Evolutionary conservation across 352 stramenopile species (phyloP), one percentile per base, ranked within the genome.

Genomic region (Pythium scleroteichum): DNA sequence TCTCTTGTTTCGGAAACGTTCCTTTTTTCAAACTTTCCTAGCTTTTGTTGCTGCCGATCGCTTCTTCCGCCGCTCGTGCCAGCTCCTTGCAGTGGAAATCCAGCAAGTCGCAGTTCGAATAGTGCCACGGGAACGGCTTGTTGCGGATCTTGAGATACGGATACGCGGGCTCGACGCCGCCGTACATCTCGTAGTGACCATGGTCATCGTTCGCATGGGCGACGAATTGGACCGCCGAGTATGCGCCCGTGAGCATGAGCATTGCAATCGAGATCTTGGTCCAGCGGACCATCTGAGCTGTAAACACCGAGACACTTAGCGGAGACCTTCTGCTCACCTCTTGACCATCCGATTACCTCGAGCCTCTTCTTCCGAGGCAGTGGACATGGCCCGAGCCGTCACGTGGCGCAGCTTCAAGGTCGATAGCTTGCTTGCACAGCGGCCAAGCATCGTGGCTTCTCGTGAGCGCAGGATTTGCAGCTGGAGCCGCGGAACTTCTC

Each of bases 121-220:
- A 67, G 29, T 75, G 47, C 67, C 67, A 75, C 35, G 67, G 67
- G 53, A 53, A 75, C 3, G 62, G 67, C 38, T 75, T 75, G 62
- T 63, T 75, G 48, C 67, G 67, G 55, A 75, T 46, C 55, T 75
- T 75, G 23, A 71, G 65, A 52, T 75, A 69, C 14, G 62, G 24
- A 35, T 69, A 75, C 35, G 56, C 48, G 16, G 62, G 57, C 32
- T 42, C 35, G 10, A 62, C 62, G 42, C 66, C 51, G 41, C 68
- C 33, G 23, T 55, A 50, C 10, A 69, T 16, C n/a, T 71, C 42
- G 41, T 69, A 53, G 27, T 69, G 56, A 20, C 42, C 53, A 44
- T 50, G 45, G 50, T 62, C 45, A 14, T 62, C 55, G 17, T 62
- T 40, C 16, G 32, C 17, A 38, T 55, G 55, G n/a, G 23, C 27